Base-by-base conservation (phyloP, 2,329 filamentous ascomycete genomes). In the Alternaria rosae region DNA sequence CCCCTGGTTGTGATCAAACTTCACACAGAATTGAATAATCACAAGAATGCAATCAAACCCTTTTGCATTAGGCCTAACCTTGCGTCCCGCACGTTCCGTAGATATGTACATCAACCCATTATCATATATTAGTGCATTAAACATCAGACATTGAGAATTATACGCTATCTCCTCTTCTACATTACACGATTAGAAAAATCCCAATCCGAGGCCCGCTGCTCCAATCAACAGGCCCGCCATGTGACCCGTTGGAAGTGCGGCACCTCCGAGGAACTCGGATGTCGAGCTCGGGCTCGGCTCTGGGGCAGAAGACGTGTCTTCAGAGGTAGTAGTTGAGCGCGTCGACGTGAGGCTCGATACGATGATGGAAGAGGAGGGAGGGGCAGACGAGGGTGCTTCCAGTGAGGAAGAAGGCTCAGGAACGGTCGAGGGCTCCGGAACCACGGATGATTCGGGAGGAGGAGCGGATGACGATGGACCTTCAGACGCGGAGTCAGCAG, bases 151-250 rank as follows among this genome's bases (percentile, higher is more conserved):
- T 57, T 23, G 42, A 21, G 48, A 38, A 28, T n/a, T 50, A 48
- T 54, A 28, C 48, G 30, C 25, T 45, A 26, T 38, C 23, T 41
- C 17, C 28, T 6, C 17, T 42, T 15, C 20, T 15, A 17, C 17
- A 20, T 3, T 44, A 15, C 20, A 23, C 20, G 13, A 52, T 61
- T 61, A 74, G 35, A 75, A 57, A 23, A 72, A 61, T 1, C 71
- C 72, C 9, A 74, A 21, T 4, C 72, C 72, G 23, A 75, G 9
- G 13, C 70, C 72, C 7, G 70, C 71, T 15, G 70, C 72, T 20
- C 73, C 72, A 47, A 75, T 51, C 3, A 74, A 38, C 55, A 69
- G 66, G 1, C 70, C 69, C 10, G 67, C 71, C 11, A 72, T 55
- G 11, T 65, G 53, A 10, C 61, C 66, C 10, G 63, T 66, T 5